Base-by-base conservation (phyloP, 306 rosid species). In the Morella rubra region DNA sequence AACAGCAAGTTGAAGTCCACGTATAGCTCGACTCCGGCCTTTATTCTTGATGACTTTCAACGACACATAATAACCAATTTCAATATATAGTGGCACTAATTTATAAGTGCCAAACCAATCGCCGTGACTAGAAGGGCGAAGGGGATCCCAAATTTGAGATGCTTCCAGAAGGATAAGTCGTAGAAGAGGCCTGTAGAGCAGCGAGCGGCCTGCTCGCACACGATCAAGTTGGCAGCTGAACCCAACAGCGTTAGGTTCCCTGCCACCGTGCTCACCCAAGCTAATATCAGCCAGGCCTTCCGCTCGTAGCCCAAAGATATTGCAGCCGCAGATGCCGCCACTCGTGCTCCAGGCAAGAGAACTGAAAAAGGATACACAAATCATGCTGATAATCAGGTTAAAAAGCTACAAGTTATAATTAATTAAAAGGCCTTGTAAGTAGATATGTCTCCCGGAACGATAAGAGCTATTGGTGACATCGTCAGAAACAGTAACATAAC, bases 151-250 rank as follows among this genome's bases (percentile, higher is more conserved):
- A 91, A 94, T 77, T 94, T 92, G 46, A 94, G 88, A 80, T 92
- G 98, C 77, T n/a, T 90, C 97, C 93, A 90, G 54, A 91, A 91
- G 22, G 98, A 89, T 76, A 91, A 79, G 55, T 81, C 89, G 84
- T 91, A 94, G 0, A 89, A 72, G 44, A 86, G 83, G 72, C 75
- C 84, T 44, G 96, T n/a, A n/a, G n/a, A n/a, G 90, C 8, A 91
- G 77, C 9, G 79, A 85, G n/a, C 96, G 88, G 98, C 98, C 77
- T 94, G 98, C 69, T 94, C 97, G 42, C 95, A 92, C 54, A 92
- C 97, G 6, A 92, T 94, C 84, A 94, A 90, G 83, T 92, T 94
- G 5, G 98, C 97, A 44, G 96, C 97, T 10, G 95, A 90, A 68
- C 97, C 98, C 69, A 92, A 8, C 0, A 94, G 78, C 6, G 97